These are phyloP conservation scores for Paracoccidioides brasiliensis DNA, from an alignment of 2,329 filamentous ascomycete genomes.

Conservation along the genomic window DNA sequence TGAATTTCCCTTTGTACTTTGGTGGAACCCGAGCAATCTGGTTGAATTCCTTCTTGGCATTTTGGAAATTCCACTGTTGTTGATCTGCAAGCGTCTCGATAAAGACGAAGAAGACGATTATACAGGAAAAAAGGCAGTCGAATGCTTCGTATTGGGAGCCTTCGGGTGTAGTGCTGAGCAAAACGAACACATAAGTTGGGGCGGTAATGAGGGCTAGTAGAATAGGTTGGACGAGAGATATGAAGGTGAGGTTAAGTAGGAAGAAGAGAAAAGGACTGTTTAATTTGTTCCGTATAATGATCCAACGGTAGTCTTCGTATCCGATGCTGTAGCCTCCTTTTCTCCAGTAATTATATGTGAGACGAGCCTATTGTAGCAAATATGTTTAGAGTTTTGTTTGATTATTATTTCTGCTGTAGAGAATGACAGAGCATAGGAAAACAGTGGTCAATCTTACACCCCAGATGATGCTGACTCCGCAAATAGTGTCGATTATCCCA, in stretches of 20 bases:
- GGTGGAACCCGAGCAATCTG: slow-evolving; percentile 56
- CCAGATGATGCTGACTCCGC: slow-evolving; percentile 63
- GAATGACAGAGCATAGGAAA: neutral
- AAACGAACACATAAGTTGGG: slow-evolving; percentile 65
- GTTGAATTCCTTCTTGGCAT: slow-evolving; percentile 64
- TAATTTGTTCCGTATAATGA: slow-evolving; percentile 55
- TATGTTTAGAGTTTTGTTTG: neutral
- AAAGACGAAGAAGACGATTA: slow-evolving; percentile 45
- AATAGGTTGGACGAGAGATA: slow-evolving; percentile 68
- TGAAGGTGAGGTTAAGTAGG: slow-evolving; percentile 80
- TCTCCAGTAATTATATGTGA: slow-evolving; percentile 96
- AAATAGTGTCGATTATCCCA: slow-evolving; percentile 56
- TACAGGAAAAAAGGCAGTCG: slow-evolving; percentile 45
- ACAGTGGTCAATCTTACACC: slow-evolving; percentile 44
- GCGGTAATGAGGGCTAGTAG: slow-evolving; percentile 66
- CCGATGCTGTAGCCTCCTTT: slow-evolving; percentile 83
- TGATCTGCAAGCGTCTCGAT: slow-evolving; percentile 73
- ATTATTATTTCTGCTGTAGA: neutral
- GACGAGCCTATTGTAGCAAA: slow-evolving; percentile 43
- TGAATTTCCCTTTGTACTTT: slow-evolving; percentile 38
- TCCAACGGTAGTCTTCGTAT: slow-evolving; percentile 92
- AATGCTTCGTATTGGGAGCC: slow-evolving; percentile 41
- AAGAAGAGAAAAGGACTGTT: slow-evolving; percentile 65
- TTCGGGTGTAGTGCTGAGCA: slow-evolving; percentile 52
- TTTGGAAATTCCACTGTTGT: slow-evolving; percentile 85